Conservation (phyloP, 169 alveolate genomes). For the Plasmodium malariae region DNA sequence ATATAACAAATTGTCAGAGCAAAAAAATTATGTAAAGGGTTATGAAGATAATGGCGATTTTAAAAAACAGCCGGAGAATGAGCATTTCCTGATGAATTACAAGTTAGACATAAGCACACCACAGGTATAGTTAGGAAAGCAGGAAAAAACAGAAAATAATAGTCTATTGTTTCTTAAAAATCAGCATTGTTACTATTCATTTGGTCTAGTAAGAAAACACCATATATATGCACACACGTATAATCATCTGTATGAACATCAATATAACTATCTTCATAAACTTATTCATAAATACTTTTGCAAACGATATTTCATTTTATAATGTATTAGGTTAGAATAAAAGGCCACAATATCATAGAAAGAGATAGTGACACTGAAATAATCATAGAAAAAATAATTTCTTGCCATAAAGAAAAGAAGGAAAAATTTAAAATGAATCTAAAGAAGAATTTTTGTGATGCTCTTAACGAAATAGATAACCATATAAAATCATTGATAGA, state of each 20-base stretch:
- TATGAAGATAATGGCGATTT: conserved; percentile 12
- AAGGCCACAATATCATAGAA: conserved; percentile 1
- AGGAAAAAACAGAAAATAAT: not conserved
- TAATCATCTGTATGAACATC: not conserved
- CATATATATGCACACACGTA: not conserved
- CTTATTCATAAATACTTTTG: no score
- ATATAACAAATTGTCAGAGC: conserved; percentile 10
- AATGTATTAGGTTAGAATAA: conserved; percentile 11
- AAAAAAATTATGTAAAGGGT: conserved; percentile 23
- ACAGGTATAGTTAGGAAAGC: conserved; percentile 7
- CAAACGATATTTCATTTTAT: no score
- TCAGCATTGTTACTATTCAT: not conserved
- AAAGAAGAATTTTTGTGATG: conserved; percentile 35
- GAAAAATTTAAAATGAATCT: conserved; percentile 45
- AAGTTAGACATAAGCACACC: conserved; percentile 17
- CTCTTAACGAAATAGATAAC: conserved; percentile 56
- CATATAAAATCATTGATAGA: conserved; percentile 45
- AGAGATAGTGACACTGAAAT: conserved; percentile 69
- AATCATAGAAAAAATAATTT: conserved; percentile 57
- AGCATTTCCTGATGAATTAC: conserved; percentile 9
- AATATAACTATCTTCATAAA: not conserved
- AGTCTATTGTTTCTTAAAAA: not conserved
- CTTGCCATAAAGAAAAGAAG: conserved; percentile 65
- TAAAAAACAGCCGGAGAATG: conserved; percentile 1
- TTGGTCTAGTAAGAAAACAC: not conserved